phyloP scores from a whole-genome alignment of 331 rosid genomes.

The Malus hybrid region DNA sequence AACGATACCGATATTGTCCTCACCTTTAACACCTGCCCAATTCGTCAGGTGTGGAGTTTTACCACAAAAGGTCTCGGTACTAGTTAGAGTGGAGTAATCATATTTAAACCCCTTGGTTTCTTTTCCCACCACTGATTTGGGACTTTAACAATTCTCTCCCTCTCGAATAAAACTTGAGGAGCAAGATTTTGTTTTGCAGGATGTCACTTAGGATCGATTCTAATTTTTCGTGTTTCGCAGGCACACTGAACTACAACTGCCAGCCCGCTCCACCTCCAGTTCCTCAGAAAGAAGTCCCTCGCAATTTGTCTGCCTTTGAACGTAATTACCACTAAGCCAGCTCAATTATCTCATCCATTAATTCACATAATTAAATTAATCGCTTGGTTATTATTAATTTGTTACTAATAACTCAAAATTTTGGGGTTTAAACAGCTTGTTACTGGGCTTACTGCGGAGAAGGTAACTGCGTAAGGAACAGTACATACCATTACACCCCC shows the following conservation, averaged over 20 bases:
- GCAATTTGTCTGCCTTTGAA: conserved; percentile 46
- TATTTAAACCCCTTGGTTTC: too few species aligned
- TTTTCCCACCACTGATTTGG: too few species aligned
- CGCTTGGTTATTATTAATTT: neutral
- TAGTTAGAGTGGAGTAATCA: too few species aligned
- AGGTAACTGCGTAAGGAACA: conserved; percentile 44
- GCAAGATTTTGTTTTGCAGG: neutral
- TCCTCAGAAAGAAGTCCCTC: conserved; percentile 35
- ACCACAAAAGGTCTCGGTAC: too few species aligned
- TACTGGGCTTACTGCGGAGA: conserved; percentile 82
- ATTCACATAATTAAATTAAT: neutral
- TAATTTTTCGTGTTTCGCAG: conserved; percentile 23
- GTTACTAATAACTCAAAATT: neutral
- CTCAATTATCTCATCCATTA: neutral
- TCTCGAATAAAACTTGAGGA: neutral
- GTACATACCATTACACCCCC: conserved; percentile 26
- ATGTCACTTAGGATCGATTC: neutral
- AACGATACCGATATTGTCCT: accelerated
- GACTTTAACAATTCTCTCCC: neutral
- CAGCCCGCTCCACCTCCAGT: conserved; percentile 64
- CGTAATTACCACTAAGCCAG: conserved; percentile 31
- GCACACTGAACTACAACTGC: conserved; percentile 57
- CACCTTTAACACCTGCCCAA: too few species aligned
- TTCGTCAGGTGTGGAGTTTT: too few species aligned
- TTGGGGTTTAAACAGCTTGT: conserved; percentile 49